A percentile compares a stretch with the other conserved stretches of the same genome.
These are phyloP conservation scores for Pseudoturritis turrita DNA, from an alignment of 345 rosid genomes.

Conservation along the genomic window DNA sequence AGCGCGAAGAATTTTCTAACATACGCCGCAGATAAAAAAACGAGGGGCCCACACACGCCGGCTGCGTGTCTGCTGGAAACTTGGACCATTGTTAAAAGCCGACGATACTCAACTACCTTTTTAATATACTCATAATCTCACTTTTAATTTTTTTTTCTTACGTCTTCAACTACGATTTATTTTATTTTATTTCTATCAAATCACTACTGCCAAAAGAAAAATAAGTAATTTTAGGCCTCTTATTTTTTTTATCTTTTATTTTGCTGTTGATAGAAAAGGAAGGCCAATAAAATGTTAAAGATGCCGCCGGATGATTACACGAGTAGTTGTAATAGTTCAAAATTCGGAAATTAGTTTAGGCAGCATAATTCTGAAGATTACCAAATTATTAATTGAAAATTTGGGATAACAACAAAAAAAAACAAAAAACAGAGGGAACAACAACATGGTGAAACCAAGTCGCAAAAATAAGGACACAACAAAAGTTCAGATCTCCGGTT, in stretches of 20 bases:
- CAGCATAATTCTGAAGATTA: background rate
- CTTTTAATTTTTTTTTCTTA: background rate
- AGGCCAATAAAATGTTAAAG: background rate
- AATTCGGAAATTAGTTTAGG: background rate
- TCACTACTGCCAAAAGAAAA: background rate
- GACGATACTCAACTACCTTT: conserved; percentile 3
- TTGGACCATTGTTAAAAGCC: conserved; percentile 15
- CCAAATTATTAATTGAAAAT: conserved; percentile 23
- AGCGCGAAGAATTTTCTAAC: conserved; percentile 3
- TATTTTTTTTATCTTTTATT: background rate
- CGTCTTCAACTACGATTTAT: background rate
- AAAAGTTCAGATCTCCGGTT: conserved; percentile 29
- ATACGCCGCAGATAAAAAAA: conserved; percentile 5
- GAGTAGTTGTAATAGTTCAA: no score
- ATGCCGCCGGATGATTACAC: background rate
- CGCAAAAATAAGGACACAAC: conserved; percentile 35
- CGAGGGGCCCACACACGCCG: conserved; percentile 32
- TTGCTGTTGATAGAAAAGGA: background rate
- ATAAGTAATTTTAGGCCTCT: background rate
- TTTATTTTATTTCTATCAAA: background rate
- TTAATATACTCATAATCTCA: background rate
- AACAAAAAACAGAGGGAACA: background rate
- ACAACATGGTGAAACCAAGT: conserved; percentile 34
- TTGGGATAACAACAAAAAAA: background rate
- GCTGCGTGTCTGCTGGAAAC: conserved; percentile 42